Base-by-base conservation (phyloP, 768 basidiomycete species). In the Russula sp. region DNA sequence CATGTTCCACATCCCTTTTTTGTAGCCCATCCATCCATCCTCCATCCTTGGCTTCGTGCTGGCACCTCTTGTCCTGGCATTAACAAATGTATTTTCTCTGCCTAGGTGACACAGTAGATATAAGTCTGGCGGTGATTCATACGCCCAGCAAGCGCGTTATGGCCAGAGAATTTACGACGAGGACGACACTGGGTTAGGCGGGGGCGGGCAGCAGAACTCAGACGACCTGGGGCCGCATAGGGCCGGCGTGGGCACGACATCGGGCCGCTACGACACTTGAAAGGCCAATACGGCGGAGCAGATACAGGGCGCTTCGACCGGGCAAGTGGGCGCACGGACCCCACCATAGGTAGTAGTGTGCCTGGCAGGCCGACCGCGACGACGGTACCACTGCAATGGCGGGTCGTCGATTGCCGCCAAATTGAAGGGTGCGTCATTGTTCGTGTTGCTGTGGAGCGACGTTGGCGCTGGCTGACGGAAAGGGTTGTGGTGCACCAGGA, bases 401-500 rank as follows among this genome's bases (percentile, higher is more conserved):
- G 58, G 42, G 42, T n/a, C n/a, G n/a, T 43, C 65, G 1, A 22
- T 61, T 20, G 38, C 50, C 14, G 48, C 46, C 10, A 67, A 51
- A 25, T 43, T 65, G 5, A 59, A 39, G 47, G 66, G 66, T 67
- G 55, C 39, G 66, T 65, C 16, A 46, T 20, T 10, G 0, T 43
- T 29, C 20, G 10, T 22, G 42, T 52, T n/a, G n/a, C n/a, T n/a
- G n/a, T n/a, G 53, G 49, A 9, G 29, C 29, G 18, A 11, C 13
- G 22, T 47, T 46, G 42, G 49, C 20, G 48, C 48, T 34, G 9
- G 34, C 49, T 65, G 56, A 67, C 13, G 34, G 25, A 35, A 25
- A 29, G 25, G 41, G 42, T 5, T 36, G 35, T 56, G n/a, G n/a
- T n/a, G n/a, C n/a, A n/a, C n/a, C n/a, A 67, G 66, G 66, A 29